Percentiles rank a stretch among this genome's conserved stretches.
Conservation (phyloP, 441 rosid genomes). For the Bruguiera hainesii region DNA sequence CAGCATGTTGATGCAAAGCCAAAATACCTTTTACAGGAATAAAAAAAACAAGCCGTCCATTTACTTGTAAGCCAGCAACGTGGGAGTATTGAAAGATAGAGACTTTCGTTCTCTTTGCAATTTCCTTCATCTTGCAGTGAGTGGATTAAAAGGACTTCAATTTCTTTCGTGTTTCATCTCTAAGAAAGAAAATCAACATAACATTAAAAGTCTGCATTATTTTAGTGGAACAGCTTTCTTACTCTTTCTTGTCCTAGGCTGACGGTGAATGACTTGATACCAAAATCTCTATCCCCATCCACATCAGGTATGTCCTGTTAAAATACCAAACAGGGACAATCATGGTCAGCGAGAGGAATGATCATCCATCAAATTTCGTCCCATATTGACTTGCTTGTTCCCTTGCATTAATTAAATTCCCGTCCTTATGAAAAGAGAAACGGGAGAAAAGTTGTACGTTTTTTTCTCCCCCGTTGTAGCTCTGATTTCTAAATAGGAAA, state of each 20-base stretch:
- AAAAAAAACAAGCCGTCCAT: neutral
- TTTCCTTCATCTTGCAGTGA: neutral
- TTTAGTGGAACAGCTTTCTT: slow-evolving; percentile 1
- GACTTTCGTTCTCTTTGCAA: neutral
- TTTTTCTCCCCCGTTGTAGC: too few relatives aligned
- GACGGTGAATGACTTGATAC: slow-evolving; percentile 30
- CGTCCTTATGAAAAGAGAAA: too few relatives aligned
- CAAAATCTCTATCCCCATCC: slow-evolving; percentile 32
- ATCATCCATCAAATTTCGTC: too few relatives aligned
- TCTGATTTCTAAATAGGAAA: too few relatives aligned
- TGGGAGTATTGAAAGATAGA: neutral
- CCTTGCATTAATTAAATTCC: too few relatives aligned
- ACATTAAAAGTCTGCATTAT: too few relatives aligned
- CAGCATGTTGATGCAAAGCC: slow-evolving; percentile 33
- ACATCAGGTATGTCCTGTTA: slow-evolving; percentile 41
- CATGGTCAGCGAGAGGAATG: neutral
- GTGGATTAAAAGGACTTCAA: too few relatives aligned
- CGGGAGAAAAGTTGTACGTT: too few relatives aligned
- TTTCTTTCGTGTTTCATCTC: too few relatives aligned
- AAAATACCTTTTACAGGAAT: slow-evolving; percentile 21
- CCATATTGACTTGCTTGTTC: too few relatives aligned
- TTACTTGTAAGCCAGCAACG: neutral
- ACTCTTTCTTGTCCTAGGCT: slow-evolving; percentile 31
- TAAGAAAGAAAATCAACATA: too few relatives aligned
- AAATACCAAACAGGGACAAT: neutral